phyloP scores from a whole-genome alignment of 257 asterid species.

The Primulina tabacum region DNA sequence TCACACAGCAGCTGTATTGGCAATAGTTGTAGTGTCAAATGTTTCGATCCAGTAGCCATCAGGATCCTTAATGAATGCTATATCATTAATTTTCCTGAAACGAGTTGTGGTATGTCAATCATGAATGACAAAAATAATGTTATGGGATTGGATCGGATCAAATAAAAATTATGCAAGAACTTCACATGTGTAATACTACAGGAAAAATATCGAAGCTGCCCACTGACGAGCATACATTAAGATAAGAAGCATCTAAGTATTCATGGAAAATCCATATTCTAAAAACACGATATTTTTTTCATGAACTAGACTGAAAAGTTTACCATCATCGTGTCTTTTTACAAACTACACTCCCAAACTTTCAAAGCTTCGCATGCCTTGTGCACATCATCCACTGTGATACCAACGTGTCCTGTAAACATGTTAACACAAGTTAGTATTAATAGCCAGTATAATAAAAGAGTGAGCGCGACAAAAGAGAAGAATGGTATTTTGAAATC shows the following conservation, averaged over 20 bases:
- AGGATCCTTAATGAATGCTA: constrained; percentile 86
- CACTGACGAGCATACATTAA: neutral
- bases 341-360: constrained; percentile 77
- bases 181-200: neutral
- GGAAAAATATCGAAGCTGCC: neutral
- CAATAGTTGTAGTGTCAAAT: constrained; percentile 54
- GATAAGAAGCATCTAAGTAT: neutral
- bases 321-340: constrained; percentile 78
- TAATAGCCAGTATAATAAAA: neutral
- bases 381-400: constrained; percentile 57
- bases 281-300: neutral
- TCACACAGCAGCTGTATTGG: constrained; percentile 52
- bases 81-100: constrained; percentile 72
- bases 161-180: neutral
- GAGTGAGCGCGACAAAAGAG: constrained; percentile 10
- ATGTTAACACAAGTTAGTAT: neutral
- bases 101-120: constrained; percentile 7
- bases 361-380: constrained; percentile 85
- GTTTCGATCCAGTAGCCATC: constrained; percentile 97
- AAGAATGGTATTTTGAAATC: constrained; percentile 9
- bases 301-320: constrained; percentile 17
- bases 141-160: neutral
- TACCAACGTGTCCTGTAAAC: constrained; percentile 55
- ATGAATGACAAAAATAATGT: neutral
- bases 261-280: neutral